A percentile compares a stretch with the other conserved stretches of the same genome.
phyloP scores from a whole-genome alignment of 805 yeast species.

The Wickerhamomyces bisporus region DNA sequence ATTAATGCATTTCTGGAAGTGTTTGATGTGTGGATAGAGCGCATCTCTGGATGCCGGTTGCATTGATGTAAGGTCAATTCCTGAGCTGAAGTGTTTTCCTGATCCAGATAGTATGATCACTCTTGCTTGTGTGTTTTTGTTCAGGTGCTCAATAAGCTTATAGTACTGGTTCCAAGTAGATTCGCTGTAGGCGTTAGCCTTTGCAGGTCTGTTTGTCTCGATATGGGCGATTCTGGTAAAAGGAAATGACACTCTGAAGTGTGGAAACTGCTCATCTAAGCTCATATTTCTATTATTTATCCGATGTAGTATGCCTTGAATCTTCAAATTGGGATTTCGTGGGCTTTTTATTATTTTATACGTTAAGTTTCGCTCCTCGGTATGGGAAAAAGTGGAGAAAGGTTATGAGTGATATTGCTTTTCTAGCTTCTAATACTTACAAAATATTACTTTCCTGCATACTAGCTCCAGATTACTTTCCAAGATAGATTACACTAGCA shows the following conservation, averaged over 20 bases:
- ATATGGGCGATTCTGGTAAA: conserved; percentile 43
- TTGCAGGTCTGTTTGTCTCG: conserved; percentile 55
- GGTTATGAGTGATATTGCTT: too few species aligned
- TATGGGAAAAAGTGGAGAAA: too few species aligned
- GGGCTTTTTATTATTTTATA: too few species aligned
- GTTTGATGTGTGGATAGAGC: conserved; percentile 28
- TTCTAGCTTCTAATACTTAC: too few species aligned
- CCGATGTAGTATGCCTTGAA: too few species aligned
- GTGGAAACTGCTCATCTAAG: conserved; percentile 5
- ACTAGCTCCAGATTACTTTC: too few species aligned
- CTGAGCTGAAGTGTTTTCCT: conserved; percentile 57
- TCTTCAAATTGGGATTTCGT: too few species aligned
- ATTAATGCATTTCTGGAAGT: conserved; percentile 55
- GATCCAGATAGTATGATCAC: conserved; percentile 53
- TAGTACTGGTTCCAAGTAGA: conserved; percentile 55
- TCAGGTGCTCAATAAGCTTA: conserved; percentile 41
- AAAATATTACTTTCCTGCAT: too few species aligned
- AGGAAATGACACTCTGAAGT: conserved; percentile 14
- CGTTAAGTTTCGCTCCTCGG: too few species aligned
- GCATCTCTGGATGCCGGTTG: conserved; percentile 3
- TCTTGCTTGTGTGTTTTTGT: conserved; percentile 38
- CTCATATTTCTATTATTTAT: too few species aligned
- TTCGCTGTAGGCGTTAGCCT: conserved; percentile 53
- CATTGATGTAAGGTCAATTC: conserved; percentile 48
- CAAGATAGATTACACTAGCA: too few species aligned